phyloP scores from a whole-genome alignment of 2,329 filamentous ascomycete species.

The Cladosporium sp. region DNA sequence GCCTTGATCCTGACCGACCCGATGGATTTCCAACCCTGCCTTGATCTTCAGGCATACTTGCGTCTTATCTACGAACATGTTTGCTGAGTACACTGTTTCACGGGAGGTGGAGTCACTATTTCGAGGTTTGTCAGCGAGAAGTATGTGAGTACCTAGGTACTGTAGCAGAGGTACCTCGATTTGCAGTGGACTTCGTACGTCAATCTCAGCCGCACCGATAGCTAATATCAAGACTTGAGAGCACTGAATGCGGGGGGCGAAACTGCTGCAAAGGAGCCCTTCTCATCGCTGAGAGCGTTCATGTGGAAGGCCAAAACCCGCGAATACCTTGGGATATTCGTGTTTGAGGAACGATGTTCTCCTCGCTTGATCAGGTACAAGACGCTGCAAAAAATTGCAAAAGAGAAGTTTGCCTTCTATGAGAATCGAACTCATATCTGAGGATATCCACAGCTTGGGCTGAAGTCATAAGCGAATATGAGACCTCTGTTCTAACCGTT shows the following conservation, averaged over 20 bases:
- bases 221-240: neutral
- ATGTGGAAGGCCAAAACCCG: too few species aligned
- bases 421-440: slow-evolving; percentile 18
- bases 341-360: too few species aligned
- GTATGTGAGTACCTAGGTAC: too few species aligned
- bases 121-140: neutral
- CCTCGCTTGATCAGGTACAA: neutral
- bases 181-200: neutral
- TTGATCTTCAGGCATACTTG: neutral
- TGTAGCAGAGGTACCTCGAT: neutral
- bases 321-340: too few species aligned
- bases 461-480: slow-evolving; percentile 10
- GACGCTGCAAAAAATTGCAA: neutral
- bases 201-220: neutral
- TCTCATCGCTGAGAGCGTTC: too few species aligned
- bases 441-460: slow-evolving; percentile 10
- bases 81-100: neutral
- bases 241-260: neutral
- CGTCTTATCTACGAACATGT: neutral
- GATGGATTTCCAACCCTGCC: slow-evolving; percentile 9
- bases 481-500: slow-evolving; percentile 17
- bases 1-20: neutral
- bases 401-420: slow-evolving; percentile 10
- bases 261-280: too few species aligned
- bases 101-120: neutral